Evolutionary conservation across 805 yeast species (phyloP), one percentile per base, ranked within the genome.

Genomic region (Ogataea henricii): DNA sequence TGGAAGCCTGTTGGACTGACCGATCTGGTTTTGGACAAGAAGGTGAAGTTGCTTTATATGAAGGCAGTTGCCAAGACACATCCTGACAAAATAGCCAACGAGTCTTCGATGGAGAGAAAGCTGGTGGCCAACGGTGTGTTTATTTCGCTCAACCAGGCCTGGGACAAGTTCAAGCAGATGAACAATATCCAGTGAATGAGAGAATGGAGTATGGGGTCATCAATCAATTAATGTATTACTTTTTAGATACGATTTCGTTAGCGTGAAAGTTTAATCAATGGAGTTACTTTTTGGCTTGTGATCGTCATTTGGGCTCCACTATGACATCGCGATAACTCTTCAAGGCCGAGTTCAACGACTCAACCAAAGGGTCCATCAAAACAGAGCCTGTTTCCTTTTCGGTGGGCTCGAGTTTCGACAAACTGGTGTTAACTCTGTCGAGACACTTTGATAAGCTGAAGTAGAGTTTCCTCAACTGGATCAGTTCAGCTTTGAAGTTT

Each of bases 81-180:
- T 59, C 94, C 94, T 0, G 99, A 94, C 66, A 94, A 94, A 65
- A 70, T 91, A 20, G 72, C 81, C 6, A 62, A 68, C n/a, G 66
- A 68, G 18, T 79, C 85, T 1, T 70, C 83, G 6, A 71, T 82
- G 5, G 95, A 89, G 58, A 79, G 81, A 47, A 84, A 85, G 62
- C 78, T 92, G 84, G 74, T 92, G 39, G 94, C 97, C 13, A 92
- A 91, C 57, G 82, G 82, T 20, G 92, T 92, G 0, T 94, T 94
- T 62, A 86, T 90, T 33, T 75, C 83, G 0, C 71, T 94, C 52
- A 92, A 90, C 65, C 78, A 82, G 56, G 90, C 97, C 2, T 94
- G 99, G 98, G 97, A 89, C 56, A 68, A 65, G 17, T 90, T 89
- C 65, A 87, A 85, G 59, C 69, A 64, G 34, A 78, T 78, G 47